phyloP scores from a whole-genome alignment of 345 rosid genomes.

The Citrus australasica region DNA sequence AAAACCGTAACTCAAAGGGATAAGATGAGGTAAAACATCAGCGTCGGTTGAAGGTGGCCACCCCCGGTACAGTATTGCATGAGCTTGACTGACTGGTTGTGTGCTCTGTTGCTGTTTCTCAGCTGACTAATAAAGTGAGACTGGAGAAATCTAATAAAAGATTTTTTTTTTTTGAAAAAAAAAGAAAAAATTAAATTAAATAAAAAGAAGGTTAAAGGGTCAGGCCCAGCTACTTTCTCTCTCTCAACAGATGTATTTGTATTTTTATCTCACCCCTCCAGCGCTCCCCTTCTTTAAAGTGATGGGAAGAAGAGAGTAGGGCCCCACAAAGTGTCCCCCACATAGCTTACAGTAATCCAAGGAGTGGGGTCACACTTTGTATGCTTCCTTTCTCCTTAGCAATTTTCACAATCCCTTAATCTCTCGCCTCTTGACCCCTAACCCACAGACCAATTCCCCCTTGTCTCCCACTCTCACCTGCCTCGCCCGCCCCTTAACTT shows the following conservation, averaged over 20 bases:
- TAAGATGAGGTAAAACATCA: neutral
- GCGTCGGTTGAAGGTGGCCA: neutral
- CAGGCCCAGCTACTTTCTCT: neutral
- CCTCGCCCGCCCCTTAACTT: neutral
- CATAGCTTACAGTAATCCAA: constrained; percentile 20
- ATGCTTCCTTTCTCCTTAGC: constrained; percentile 36
- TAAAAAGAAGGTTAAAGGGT: neutral
- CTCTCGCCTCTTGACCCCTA: constrained; percentile 27
- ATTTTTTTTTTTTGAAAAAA: neutral
- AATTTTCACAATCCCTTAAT: constrained; percentile 22
- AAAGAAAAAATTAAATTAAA: neutral
- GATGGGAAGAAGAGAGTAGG: neutral
- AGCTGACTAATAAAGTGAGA: too few relatives aligned
- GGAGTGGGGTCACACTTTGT: constrained; percentile 16
- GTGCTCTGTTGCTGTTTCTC: too few relatives aligned
- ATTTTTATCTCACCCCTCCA: too few relatives aligned
- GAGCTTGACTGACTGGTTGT: neutral
- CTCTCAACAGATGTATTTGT: too few relatives aligned
- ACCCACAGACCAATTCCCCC: constrained; percentile 31
- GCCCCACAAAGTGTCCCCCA: constrained; percentile 26
- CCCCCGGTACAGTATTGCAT: neutral
- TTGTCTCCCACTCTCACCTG: neutral
- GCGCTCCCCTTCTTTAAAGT: too few relatives aligned
- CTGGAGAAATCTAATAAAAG: too few relatives aligned
- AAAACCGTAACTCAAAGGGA: neutral